Conservation (phyloP, 352 stramenopile genomes). For the Phytopythium vexans region DNA sequence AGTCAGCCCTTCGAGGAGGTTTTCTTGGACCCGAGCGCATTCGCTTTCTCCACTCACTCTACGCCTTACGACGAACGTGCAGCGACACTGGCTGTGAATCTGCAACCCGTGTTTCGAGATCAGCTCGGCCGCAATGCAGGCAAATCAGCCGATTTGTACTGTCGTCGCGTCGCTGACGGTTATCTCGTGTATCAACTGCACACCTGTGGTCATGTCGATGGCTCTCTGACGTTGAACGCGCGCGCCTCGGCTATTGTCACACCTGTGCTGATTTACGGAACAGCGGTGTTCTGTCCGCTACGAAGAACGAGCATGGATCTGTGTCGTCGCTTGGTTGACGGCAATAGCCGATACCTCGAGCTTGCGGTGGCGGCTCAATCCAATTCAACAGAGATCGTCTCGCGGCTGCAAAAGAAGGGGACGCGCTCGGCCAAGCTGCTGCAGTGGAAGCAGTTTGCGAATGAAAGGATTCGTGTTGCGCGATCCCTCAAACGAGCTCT, state of each 20-base stretch:
- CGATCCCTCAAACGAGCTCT: conserved; percentile 20
- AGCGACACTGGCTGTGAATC: background rate
- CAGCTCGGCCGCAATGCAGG: background rate
- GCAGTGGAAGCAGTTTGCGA: conserved; percentile 57
- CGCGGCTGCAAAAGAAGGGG: conserved; percentile 2
- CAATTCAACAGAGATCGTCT: background rate
- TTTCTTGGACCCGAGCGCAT: background rate
- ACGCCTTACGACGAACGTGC: background rate
- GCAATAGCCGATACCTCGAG: background rate
- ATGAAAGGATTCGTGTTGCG: conserved; percentile 40
- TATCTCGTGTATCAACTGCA: conserved; percentile 2
- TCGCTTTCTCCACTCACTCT: too few relatives aligned
- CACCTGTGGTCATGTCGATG: too few relatives aligned
- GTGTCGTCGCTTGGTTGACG: conserved; percentile 12
- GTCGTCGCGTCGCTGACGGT: background rate
- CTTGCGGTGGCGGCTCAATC: too few relatives aligned
- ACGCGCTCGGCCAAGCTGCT: conserved; percentile 44
- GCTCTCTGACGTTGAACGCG: too few relatives aligned
- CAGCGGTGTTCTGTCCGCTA: conserved; percentile 20
- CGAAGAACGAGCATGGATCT: conserved; percentile 1
- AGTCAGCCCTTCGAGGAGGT: background rate
- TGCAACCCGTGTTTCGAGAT: background rate
- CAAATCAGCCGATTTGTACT: background rate
- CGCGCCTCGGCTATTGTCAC: too few relatives aligned
- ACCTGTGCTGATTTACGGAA: conserved; percentile 3